These are phyloP conservation scores for Lonicera japonica DNA, from an alignment of 129 eudicot species.

Conservation along the genomic window DNA sequence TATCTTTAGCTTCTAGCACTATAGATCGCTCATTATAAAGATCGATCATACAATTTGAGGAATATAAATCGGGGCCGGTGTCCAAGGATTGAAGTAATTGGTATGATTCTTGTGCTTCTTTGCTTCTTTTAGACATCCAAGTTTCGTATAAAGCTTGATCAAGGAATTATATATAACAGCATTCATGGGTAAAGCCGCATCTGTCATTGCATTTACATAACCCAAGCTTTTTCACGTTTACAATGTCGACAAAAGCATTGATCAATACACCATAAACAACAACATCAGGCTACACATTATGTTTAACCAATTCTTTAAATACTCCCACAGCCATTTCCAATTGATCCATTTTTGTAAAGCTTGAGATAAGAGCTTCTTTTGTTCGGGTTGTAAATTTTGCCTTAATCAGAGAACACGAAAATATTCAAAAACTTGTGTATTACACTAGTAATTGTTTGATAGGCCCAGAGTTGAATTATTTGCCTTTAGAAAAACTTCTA, in stretches of 20 bases:
- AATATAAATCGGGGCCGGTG: conserved; percentile 46
- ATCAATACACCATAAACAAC: no score
- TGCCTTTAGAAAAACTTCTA: no score
- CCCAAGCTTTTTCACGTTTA: conserved; percentile 44
- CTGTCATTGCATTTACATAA: conserved; percentile 51
- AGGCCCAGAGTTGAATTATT: no score
- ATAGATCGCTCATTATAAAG: conserved; percentile 64
- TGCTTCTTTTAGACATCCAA: conserved; percentile 72
- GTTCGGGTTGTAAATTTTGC: no score
- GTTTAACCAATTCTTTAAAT: no score
- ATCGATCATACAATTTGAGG: conserved; percentile 81
- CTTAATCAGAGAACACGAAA: no score
- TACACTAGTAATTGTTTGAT: no score
- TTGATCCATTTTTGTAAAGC: conserved; percentile 71
- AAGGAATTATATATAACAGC: no score
- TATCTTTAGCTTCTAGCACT: conserved; percentile 68
- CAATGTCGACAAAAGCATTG: conserved; percentile 74
- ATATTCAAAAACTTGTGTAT: no score
- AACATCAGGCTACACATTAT: no score
- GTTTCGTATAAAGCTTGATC: conserved; percentile 80
- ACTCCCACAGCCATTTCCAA: no score
- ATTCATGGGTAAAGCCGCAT: conserved; percentile 57
- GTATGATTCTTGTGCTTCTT: conserved; percentile 61
- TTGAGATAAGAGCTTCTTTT: conserved; percentile 75
- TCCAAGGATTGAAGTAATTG: conserved; percentile 39